Evolutionary conservation across 306 rosid species (phyloP), one percentile per base, ranked within the genome.

Genomic region (Vigna trinervia): DNA sequence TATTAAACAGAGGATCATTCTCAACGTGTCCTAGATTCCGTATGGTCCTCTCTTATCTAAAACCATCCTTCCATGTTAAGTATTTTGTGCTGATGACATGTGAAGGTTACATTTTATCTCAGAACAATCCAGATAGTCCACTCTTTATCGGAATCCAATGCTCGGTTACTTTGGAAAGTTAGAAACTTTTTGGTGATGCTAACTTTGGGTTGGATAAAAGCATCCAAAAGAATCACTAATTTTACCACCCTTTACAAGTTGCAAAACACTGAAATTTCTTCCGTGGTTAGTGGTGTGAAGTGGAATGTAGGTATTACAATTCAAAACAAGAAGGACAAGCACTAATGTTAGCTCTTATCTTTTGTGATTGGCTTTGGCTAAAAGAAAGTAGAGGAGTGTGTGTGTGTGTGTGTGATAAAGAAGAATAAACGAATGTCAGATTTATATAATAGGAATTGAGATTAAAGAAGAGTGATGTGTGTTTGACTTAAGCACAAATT

Each of bases 101-200:
- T 32, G 61, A 15, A 74, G 76, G 56, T 78, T 54, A 78, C 54
- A 69, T 52, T 60, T 57, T 67, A 82, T 78, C 50, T 61, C 20
- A 57, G 65, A 79, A 79, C 61, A 80, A 71, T 78, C 86, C 73
- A 39, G 53, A 81, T 60, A 52, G 26, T 74, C 76, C 73, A 76
- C 78, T 32, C 43, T 77, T 73, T 32, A 56, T 41, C 19, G 77
- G 87, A 86, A 86, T 86, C 87, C 84, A 64, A 86, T 77, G 85
- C 85, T 85, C 38, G n/a, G n/a, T 64, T 66, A 65, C 57, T 51
- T 57, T 69, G 75, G 28, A 71, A 78, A 75, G 75, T 45, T 67
- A 61, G 8, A 69, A 22, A 69, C 81, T 71, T 72, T 76, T 57
- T 61, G 43, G 26, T 60, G 54, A 26, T 51, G 14, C 74, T 58